Evolutionary conservation across 177 flowering plant genomes (phyloP).

Genomic region (Vitis hybrid): DNA sequence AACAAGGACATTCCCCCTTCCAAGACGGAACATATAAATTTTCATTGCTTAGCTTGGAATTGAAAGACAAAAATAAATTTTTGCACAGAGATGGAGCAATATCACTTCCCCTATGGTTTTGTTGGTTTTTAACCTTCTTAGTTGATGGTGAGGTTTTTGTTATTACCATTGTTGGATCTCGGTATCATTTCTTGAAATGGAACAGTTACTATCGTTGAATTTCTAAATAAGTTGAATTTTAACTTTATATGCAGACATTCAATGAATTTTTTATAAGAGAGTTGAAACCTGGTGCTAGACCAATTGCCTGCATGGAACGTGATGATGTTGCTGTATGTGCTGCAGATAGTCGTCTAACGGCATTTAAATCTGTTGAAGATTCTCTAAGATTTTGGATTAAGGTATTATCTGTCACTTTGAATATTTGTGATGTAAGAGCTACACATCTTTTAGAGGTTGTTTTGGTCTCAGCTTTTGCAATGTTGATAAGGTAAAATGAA

Average conservation of each 20-base stretch:
- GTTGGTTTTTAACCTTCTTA: too few species aligned
- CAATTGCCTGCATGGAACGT: slow-evolving; percentile 61
- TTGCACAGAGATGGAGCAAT: too few species aligned
- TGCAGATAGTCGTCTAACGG: slow-evolving; percentile 90
- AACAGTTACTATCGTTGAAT: not conserved
- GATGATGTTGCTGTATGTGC: slow-evolving; percentile 88
- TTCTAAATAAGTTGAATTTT: not conserved
- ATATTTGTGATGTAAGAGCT: not conserved
- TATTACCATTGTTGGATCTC: not conserved
- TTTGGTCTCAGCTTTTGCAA: too few species aligned
- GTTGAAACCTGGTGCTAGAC: slow-evolving; percentile 81
- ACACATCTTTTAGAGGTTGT: not conserved
- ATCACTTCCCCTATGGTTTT: too few species aligned
- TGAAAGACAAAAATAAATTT: too few species aligned
- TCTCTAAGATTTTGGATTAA: slow-evolving; percentile 90
- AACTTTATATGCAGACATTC: slow-evolving; percentile 66
- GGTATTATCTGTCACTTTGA: slow-evolving; percentile 38
- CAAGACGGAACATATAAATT: too few species aligned
- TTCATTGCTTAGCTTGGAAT: too few species aligned
- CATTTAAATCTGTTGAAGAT: slow-evolving; percentile 73
- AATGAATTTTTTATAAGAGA: slow-evolving; percentile 93
- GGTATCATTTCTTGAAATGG: not conserved
- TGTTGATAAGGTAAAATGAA: too few species aligned
- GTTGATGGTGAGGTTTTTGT: not conserved
- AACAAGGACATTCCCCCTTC: too few species aligned